Evolutionary conservation across 768 basidiomycete species (phyloP).

Genomic region (Tephrocybe sp.): DNA sequence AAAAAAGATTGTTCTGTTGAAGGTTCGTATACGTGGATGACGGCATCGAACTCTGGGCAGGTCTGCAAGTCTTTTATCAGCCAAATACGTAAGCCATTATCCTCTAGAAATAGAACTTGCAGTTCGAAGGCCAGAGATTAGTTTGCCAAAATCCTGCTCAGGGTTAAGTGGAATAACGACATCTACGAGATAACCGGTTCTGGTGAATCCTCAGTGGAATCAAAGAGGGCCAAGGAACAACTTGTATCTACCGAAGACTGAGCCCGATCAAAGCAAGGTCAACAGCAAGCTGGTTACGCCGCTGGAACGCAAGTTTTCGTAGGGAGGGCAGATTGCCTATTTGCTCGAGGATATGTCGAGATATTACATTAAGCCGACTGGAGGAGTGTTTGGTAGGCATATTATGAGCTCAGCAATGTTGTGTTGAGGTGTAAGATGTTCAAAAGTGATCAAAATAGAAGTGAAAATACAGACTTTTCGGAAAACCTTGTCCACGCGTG

Average conservation of each 20-base stretch:
- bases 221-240: not conserved
- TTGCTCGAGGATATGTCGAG: conserved; percentile 10
- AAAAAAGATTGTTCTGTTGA: conserved; percentile 54
- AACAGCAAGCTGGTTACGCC: conserved; percentile 30
- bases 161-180: conserved; percentile 36
- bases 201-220: conserved; percentile 16
- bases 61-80: not conserved
- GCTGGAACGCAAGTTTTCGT: conserved; percentile 14
- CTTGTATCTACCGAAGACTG: conserved; percentile 36
- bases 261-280: conserved; percentile 44
- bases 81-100: not conserved
- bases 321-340: conserved; percentile 11
- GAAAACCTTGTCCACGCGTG: no score
- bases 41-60: conserved; percentile 32
- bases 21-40: conserved; percentile 48
- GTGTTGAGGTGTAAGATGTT: no score
- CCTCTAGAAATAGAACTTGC: conserved; percentile 19
- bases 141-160: conserved; percentile 28
- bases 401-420: not conserved
- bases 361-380: conserved; percentile 7
- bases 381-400: not conserved
- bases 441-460: no score
- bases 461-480: no score
- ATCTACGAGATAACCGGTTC: conserved; percentile 55
- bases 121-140: conserved; percentile 40